Evolutionary conservation across 495 filamentous ascomycete genomes (phyloP), one percentile per base, ranked within the genome.

Genomic region (Hypomontagnella monticulosa): DNA sequence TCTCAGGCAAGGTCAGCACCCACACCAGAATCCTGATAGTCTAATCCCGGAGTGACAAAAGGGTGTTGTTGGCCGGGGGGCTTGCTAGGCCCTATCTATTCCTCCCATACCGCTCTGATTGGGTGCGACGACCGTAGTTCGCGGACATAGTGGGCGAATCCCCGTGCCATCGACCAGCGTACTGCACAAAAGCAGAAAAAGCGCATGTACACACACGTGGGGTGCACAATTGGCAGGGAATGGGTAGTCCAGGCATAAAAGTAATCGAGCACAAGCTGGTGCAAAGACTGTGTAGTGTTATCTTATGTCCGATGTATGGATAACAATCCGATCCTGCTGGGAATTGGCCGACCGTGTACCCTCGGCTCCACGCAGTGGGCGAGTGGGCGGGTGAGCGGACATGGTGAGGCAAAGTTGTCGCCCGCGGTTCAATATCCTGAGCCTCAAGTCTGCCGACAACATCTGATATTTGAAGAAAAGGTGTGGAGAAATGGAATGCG

Each of bases 151-250:
- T n/a, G 49, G 43, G 57, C 52, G 44, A 61, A 66, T 44, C 38
- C 57, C 66, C 66, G 66, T 48, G 34, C 32, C 55, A 63, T 68
- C 23, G 23, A 27, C 3, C 58, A 63, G 65, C 65, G 54, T 58
- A 67, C 61, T 52, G 65, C 49, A 68, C 59, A 63, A 64, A 58
- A 52, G 37, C 55, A 51, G 37, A 42, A 63, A 53, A 61, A 19
- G 38, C 51, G 63, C 57, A 61, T 41, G 40, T 34, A 27, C 12
- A 34, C 47, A 62, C 71, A 73, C 71, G 71, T 73, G 71, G 71
- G 70, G 71, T 68, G 63, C 61, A 64, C 60, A 73, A 71, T 66
- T 73, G 67, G 71, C 71, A 40, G 58, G 58, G 63, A 67, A 63
- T 68, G 51, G 55, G 50, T 18, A 27, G 23, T 27, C 23, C 3